Conservation (phyloP, 2,329 filamentous ascomycete genomes). For the Phialocephala sp. region DNA sequence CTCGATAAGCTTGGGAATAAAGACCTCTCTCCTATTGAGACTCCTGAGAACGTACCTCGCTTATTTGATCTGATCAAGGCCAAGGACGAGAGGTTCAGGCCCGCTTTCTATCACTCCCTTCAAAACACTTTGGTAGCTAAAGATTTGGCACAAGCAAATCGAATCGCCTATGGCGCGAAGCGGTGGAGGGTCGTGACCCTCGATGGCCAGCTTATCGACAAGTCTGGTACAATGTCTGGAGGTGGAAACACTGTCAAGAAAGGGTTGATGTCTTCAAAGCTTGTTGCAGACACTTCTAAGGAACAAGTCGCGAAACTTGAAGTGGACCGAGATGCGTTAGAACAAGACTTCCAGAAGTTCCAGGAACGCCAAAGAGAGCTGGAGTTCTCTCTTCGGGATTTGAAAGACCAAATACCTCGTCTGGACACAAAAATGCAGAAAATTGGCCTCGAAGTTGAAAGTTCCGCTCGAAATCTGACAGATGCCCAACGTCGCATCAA, state of each 20-base stretch:
- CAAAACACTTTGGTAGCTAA: slow-evolving; percentile 94
- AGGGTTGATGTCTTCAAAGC: slow-evolving; percentile 96
- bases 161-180: slow-evolving; percentile 92
- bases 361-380: slow-evolving; percentile 84
- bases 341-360: slow-evolving; percentile 82
- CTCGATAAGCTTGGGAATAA: slow-evolving; percentile 83
- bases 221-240: slow-evolving; percentile 98
- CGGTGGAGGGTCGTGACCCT: slow-evolving; percentile 97
- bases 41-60: slow-evolving; percentile 89
- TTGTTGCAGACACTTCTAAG: slow-evolving; percentile 83
- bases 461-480: slow-evolving; percentile 79
- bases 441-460: slow-evolving; percentile 85
- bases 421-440: slow-evolving; percentile 93
- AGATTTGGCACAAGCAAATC: slow-evolving; percentile 93
- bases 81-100: slow-evolving; percentile 84
- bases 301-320: slow-evolving; percentile 91
- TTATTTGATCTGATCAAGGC: slow-evolving; percentile 92
- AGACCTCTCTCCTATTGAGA: slow-evolving; percentile 80
- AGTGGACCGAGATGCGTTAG: slow-evolving; percentile 81
- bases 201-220: slow-evolving; percentile 94
- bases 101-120: slow-evolving; percentile 94
- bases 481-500: slow-evolving; percentile 86
- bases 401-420: slow-evolving; percentile 79
- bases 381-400: slow-evolving; percentile 72
- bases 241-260: slow-evolving; percentile 89